phyloP scores from a whole-genome alignment of 78 protist species.

The Anaeramoeba flamelloides region DNA sequence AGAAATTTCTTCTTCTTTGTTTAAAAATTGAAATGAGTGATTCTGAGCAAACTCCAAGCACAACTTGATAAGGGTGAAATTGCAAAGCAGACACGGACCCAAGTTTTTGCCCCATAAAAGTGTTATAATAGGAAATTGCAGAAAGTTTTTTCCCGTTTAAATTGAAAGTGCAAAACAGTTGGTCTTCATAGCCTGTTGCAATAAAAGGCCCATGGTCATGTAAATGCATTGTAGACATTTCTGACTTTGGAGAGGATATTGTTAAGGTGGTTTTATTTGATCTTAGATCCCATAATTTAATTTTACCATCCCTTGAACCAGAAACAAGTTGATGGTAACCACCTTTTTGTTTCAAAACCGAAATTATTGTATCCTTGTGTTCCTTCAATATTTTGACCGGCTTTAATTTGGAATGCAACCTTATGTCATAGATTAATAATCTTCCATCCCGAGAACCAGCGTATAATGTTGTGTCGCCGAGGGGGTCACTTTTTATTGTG shows the following conservation, averaged over 20 bases:
- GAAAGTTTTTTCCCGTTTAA: not conserved
- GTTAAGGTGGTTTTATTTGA: not conserved
- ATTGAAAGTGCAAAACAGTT: not conserved
- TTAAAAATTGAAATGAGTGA: not conserved
- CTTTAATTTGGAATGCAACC: not conserved
- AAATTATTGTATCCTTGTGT: not conserved
- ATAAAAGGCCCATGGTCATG: no score
- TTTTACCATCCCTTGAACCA: not conserved
- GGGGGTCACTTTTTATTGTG: not conserved
- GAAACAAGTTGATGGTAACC: not conserved
- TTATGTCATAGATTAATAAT: not conserved
- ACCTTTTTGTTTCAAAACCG: not conserved
- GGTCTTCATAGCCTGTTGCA: not conserved
- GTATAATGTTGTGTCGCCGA: not conserved
- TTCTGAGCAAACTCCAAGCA: not conserved
- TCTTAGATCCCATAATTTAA: not conserved
- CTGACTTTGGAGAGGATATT: no score
- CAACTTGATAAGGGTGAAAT: not conserved
- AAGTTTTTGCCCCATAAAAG: not conserved
- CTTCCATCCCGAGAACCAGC: not conserved
- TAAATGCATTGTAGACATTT: no score
- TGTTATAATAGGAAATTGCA: not conserved
- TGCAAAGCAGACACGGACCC: not conserved
- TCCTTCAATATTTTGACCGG: not conserved
- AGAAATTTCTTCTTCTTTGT: no score